Base-by-base conservation (phyloP, 2,329 filamentous ascomycete species). In the Aspergillus niger region DNA sequence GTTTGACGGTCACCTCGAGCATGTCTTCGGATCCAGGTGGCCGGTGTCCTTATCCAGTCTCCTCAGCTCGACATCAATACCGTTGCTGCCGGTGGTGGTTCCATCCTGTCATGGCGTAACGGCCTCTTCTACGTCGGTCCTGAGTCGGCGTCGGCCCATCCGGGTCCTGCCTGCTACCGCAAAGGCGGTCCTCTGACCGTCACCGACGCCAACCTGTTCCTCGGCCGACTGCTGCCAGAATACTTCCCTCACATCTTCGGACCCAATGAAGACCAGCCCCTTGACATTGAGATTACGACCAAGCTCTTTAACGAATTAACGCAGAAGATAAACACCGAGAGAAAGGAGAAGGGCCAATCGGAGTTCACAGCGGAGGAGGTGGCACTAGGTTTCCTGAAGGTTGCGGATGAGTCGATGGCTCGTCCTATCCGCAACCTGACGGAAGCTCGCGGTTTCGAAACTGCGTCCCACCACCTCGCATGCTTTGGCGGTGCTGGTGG, bases 231-330 rank as follows among this genome's bases (percentile, higher is more conserved):
- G 3, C 78, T 97, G 1, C 93, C 93, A 0, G 91, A 96, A 63
- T 97, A 96, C 81, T 98, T 98, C 76, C 94, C 94, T 0, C 94
- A 93, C 74, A 97, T 98, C 61, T 97, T 98, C 69, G 94, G 94
- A 49, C 89, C 91, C 74, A 89, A 93, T 48, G 93, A 97, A 72
- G 83, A 97, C 63, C 87, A 97, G 73, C 90, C 88, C 0, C 78
- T 97, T 1, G 92, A 97, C 71, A 81, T 85, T 1, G 84, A 89
- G 59, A 90, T 91, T 0, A 96, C 91, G 68, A 85, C 87, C 72
- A 87, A 85, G 68, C 83, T 91, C 1, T 90, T 97, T 62, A 83
- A 89, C 64, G 87, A 92, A 67, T 80, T 97, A 8, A 86, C 92
- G 0, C 83, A 89, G 41, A 84, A 58, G 22, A 61, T 69, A n/a